Percentiles rank a stretch among this genome's conserved stretches.
These are phyloP conservation scores for Phytophthora litchii DNA, from an alignment of 352 stramenopile genomes.

Conservation along the genomic window DNA sequence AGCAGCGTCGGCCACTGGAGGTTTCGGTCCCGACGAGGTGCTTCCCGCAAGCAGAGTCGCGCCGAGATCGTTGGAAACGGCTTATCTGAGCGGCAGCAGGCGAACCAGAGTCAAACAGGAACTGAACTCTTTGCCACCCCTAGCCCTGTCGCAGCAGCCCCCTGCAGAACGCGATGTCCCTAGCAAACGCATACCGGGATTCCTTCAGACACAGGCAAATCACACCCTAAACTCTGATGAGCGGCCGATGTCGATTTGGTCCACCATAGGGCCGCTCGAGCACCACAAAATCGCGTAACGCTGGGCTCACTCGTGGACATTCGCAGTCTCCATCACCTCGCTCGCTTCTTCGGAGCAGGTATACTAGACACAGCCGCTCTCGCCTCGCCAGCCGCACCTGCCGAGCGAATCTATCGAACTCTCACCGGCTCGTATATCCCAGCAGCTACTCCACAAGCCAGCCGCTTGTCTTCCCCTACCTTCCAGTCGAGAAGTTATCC, in stretches of 20 bases:
- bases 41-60: background rate
- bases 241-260: too few relatives aligned
- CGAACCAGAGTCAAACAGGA: background rate
- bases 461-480: slow-evolving; percentile 23
- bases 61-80: slow-evolving; percentile 7
- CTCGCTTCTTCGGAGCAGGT: slow-evolving; percentile 26
- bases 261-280: too few relatives aligned
- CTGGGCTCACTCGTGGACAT: slow-evolving; percentile 27
- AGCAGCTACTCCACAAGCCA: slow-evolving; percentile 24
- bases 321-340: slow-evolving; percentile 31
- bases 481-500: slow-evolving; percentile 27
- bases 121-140: slow-evolving; percentile 5
- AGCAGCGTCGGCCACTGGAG: background rate
- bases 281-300: too few relatives aligned
- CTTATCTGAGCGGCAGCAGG: slow-evolving; percentile 1
- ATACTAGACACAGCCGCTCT: slow-evolving; percentile 8
- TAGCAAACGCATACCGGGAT: too few relatives aligned
- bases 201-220: too few relatives aligned
- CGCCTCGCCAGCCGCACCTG: slow-evolving; percentile 10
- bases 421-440: slow-evolving; percentile 12
- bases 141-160: too few relatives aligned
- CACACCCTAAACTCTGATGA: too few relatives aligned
- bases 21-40: background rate
- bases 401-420: slow-evolving; percentile 34
- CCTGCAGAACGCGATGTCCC: too few relatives aligned